Base-by-base conservation (phyloP, 1,284 basidiomycete species). In the Peniophora sp. region DNA sequence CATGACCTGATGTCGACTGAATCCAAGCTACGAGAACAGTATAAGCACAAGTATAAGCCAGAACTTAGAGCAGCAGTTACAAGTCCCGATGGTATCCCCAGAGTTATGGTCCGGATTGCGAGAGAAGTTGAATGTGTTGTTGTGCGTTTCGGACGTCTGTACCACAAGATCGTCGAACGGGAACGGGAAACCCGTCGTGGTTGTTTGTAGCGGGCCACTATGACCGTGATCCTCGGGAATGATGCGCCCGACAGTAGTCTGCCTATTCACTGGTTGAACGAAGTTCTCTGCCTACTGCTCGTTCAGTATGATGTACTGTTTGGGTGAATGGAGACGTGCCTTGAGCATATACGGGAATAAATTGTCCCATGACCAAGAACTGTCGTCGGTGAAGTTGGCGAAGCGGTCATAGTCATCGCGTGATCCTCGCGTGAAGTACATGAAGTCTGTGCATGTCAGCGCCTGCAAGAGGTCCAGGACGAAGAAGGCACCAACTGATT, bases 51-150 rank as follows among this genome's bases (percentile, higher is more conserved):
- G 12, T 49, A 17, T 6, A 32, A n/a, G 22, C 25, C 11, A 45
- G 14, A 22, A 25, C 6, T 23, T 11, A 12, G 43, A 2, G n/a
- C 25, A 23, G 23, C 24, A 25, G 55, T 34, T 34, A 60, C 60
- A 52, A 9, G 57, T 45, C 3, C 61, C 61, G 8, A 62, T 17
- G 1, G 55, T 43, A 32, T 57, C 54, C 2, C 63, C 63, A 25
- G 53, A 51, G 38, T 63, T 63, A 17, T 46, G 17, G 44, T 64
- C 62, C 1, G 32, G 12, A 46, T 53, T 61, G 52, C 54, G 62
- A 3, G 55, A 48, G 48, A 59, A 66, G 16, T 55, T 51, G 25
- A 32, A 63, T 12, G 50, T 49, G 22, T 50, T 55, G 9, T 36
- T 45, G 3, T 53, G 44, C 20, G 53, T 53, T 16, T 20, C n/a